Percentiles rank a stretch among this genome's conserved stretches.
These are phyloP conservation scores for Ajuga chamaepitys DNA, from an alignment of 257 asterid species.

Conservation along the genomic window DNA sequence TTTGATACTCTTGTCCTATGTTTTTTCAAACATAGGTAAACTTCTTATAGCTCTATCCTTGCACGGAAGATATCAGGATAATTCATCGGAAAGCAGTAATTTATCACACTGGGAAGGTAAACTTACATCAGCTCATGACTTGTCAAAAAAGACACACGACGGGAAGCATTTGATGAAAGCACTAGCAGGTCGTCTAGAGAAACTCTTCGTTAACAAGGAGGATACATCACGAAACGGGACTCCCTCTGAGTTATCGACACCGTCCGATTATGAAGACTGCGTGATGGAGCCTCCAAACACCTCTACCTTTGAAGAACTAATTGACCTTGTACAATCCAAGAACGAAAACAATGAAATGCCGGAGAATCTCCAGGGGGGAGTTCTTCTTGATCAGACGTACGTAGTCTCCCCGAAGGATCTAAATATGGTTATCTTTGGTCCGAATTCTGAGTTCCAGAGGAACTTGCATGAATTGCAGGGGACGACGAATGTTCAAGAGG, in stretches of 20 bases:
- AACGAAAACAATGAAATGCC: conserved; percentile 41
- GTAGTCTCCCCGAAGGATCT: conserved; percentile 44
- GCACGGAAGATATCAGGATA: conserved; percentile 49
- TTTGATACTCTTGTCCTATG: not conserved
- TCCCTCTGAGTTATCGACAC: conserved; percentile 41
- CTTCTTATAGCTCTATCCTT: conserved; percentile 64
- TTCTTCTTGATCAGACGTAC: conserved; percentile 62
- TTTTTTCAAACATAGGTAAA: conserved; percentile 41
- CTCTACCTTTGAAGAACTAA: conserved; percentile 43
- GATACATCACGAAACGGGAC: conserved; percentile 31
- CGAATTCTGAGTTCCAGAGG: conserved; percentile 50
- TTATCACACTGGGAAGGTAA: conserved; percentile 24
- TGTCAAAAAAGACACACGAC: conserved; percentile 34
- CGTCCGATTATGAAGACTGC: conserved; percentile 47
- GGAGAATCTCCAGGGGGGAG: conserved; percentile 60
- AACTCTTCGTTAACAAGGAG: conserved; percentile 48
- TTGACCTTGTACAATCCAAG: conserved; percentile 37
- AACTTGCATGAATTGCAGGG: conserved; percentile 61
- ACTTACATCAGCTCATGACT: conserved; percentile 24
- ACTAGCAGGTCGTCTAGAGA: conserved; percentile 63
- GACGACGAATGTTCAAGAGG: conserved; percentile 52
- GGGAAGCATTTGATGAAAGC: conserved; percentile 61
- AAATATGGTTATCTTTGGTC: conserved; percentile 53
- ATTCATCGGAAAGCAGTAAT: conserved; percentile 15
- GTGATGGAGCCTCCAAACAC: conserved; percentile 23